A percentile compares a stretch with the other conserved stretches of the same genome.
Conservation (phyloP, 2,329 filamentous ascomycete species). For the Dactylonectria estremocensis region DNA sequence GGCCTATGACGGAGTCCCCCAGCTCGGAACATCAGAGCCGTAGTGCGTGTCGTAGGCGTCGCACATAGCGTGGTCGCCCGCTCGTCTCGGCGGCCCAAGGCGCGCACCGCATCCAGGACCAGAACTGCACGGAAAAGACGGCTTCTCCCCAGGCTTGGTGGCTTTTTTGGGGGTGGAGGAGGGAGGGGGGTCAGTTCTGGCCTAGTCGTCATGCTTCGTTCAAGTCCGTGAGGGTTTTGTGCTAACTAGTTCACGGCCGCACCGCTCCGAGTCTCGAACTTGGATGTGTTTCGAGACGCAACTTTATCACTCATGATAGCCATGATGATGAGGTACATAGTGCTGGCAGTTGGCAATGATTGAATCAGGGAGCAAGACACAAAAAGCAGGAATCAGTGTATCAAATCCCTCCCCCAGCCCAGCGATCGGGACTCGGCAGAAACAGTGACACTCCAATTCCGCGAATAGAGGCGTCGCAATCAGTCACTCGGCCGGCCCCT, state of each 20-base stretch:
- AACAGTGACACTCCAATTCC: conserved; percentile 2
- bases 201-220: not conserved
- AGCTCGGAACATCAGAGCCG: conserved; percentile 47
- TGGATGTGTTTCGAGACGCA: not conserved
- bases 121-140: conserved; percentile 45
- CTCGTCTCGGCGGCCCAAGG: not conserved
- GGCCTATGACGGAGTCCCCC: no score
- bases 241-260: not conserved
- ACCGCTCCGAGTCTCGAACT: not conserved
- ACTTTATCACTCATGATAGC: no score
- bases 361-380: not conserved
- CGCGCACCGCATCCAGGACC: not conserved
- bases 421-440: not conserved
- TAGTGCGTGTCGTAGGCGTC: conserved; percentile 28
- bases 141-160: conserved; percentile 38
- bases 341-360: no score
- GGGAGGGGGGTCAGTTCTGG: not conserved
- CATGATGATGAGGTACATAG: no score
- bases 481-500: conserved; percentile 18
- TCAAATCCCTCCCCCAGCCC: not conserved
- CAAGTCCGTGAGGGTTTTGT: conserved; percentile 7
- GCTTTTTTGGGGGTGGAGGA: conserved; percentile 11
- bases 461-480: conserved; percentile 18
- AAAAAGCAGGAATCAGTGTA: not conserved
- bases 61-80: conserved; percentile 30